Base-by-base conservation (phyloP, 78 protist species). In the Speleostelium caveatum region DNA sequence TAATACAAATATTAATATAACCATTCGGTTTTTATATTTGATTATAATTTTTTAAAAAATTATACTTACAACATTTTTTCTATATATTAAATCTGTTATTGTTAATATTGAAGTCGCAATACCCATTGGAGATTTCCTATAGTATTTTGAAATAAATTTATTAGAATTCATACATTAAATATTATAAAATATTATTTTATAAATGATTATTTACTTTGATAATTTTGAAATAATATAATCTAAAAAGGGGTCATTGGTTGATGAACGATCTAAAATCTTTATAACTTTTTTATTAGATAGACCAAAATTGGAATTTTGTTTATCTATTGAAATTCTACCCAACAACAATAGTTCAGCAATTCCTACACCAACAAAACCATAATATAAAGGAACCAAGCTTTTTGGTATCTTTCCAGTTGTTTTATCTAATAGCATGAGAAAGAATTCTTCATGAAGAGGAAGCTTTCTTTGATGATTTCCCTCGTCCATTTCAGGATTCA, bases 371-470 rank as follows among this genome's bases (percentile, higher is more conserved):
- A 79, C 42, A 7, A 79, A 79, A 24, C 89, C 89, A 79, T 66
- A 49, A 56, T 55, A 79, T 67, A 79, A 67, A 19, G 89, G 89
- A 38, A 68, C 63, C 12, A 69, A 35, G 17, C 67, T 67, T 2
- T 53, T 26, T 36, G 89, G 75, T 26, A 79, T 14, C 39, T 59
- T 79, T 7, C 89, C 73, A 36, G 60, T 55, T 17, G 36, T n/a
- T 56, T 36, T 35, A 55, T 79, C 75, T 39, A 79, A 67, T 39
- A 79, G 51, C 28, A 79, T 24, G 36, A 79, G 21, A 68, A 79
- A 79, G 21, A 79, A 67, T 79, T 79, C 75, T 39, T 79, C 89
- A 8, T 75, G 77, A 21, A 79, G 39, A 53, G 89, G 65, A 32
- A 79, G 33, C 10, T 21, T 39, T 53, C 66, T 36, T n/a, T 12